Base-by-base conservation (phyloP, 768 basidiomycete species). In the Boletales sp. region DNA sequence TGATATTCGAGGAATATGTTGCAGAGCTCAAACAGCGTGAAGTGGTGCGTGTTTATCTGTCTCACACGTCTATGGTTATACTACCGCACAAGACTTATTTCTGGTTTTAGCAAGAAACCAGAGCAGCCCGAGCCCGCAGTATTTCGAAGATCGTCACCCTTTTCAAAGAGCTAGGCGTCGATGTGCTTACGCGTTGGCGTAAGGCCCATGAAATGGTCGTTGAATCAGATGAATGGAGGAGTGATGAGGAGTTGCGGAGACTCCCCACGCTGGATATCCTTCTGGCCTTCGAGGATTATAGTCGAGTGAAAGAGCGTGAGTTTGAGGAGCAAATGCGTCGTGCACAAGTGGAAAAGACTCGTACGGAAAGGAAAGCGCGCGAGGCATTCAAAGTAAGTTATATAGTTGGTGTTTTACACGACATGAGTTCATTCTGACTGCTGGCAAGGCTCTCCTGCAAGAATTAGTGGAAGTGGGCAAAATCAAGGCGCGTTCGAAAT, bases 181-280 rank as follows among this genome's bases (percentile, higher is more conserved):
- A 94, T 60, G 92, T 97, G 41, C 77, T 90, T n/a, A 94, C 93
- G 1, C 84, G 91, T 18, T 99, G 95, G 94, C 80, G 89, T 44
- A 79, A 82, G 50, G 93, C 94, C 1, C 87, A 90, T 57, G 77
- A 81, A 15, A 74, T 87, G 55, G 80, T 99, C 35, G 61, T 82
- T 9, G 83, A 85, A 17, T 90, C 91, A 2, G 79, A 84, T 0
- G 86, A 87, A 41, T 99, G 89, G 86, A 80, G 77, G 40, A 68
- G 71, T 25, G 93, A 98, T 59, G 58, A 74, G 1, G 88, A 93
- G 54, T 73, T 99, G 44, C 86, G 81, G 55, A 84, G 79, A 60
- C 76, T 97, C 37, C 95, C 95, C 11, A 87, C 87, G 2, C 76
- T 98, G 34, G 96, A 98, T 62, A 88, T 98, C 51, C 76, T 99